Evolutionary conservation across 257 asterid species (phyloP).

Genomic region (Echium plantagineum): DNA sequence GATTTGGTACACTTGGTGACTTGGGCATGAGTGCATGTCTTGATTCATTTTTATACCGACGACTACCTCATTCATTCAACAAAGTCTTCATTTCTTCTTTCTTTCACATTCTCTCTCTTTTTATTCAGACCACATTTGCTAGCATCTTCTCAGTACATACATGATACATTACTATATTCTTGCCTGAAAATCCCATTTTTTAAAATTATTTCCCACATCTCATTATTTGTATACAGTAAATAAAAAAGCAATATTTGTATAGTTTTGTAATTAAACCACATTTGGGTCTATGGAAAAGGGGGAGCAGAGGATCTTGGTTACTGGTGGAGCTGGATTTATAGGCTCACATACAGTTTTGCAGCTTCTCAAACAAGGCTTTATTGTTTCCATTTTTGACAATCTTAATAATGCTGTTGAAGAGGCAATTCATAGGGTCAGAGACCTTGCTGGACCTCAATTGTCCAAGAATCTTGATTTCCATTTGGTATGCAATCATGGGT

Average conservation of each 20-base stretch:
- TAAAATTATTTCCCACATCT: background rate
- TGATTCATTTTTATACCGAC: background rate
- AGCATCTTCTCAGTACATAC: background rate
- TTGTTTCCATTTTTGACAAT: slow-evolving; percentile 65
- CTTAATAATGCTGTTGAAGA: slow-evolving; percentile 73
- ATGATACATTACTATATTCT: background rate
- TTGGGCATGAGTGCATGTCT: background rate
- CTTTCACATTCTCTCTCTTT: background rate
- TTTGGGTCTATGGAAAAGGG: slow-evolving; percentile 7
- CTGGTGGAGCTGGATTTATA: slow-evolving; percentile 96
- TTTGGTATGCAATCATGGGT: slow-evolving; percentile 29
- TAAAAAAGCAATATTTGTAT: too few species aligned
- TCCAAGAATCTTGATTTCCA: slow-evolving; percentile 58
- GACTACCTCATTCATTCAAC: background rate
- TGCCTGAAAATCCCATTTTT: background rate
- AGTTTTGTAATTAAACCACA: too few species aligned
- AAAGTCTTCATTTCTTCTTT: too few species aligned
- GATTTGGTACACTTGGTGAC: background rate
- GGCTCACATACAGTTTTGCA: slow-evolving; percentile 86
- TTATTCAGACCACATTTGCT: background rate
- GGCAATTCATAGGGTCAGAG: slow-evolving; percentile 46
- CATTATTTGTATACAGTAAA: background rate
- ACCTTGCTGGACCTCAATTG: slow-evolving; percentile 47
- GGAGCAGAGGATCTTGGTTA: slow-evolving; percentile 46
- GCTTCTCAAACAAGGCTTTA: slow-evolving; percentile 61